Conservation (phyloP, 257 asterid species). For the Ajuga chamaepitys region DNA sequence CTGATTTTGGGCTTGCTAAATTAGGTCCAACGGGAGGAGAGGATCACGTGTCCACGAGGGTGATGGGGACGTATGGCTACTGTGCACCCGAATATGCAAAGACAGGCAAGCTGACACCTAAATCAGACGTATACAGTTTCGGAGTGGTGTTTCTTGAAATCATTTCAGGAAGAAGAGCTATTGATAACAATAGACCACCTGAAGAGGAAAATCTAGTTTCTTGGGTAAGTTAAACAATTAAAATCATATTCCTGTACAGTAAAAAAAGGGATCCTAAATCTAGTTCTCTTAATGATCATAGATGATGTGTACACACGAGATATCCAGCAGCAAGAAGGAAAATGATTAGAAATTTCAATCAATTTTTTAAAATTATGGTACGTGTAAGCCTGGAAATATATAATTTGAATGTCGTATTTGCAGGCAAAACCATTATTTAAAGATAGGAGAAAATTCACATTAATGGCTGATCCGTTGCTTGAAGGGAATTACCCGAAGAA, state of each 20-base stretch:
- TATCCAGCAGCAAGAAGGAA: too few species aligned
- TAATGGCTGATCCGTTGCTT: conserved; percentile 51
- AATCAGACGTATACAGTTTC: conserved; percentile 44
- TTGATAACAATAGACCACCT: conserved; percentile 36
- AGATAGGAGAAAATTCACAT: conserved; percentile 34
- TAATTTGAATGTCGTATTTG: background rate
- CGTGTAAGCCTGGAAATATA: background rate
- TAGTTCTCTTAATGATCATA: too few species aligned
- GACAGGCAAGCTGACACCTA: conserved; percentile 40
- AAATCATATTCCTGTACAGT: too few species aligned
- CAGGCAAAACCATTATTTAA: conserved; percentile 49
- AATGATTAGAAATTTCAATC: too few species aligned
- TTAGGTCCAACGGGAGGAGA: conserved; percentile 39
- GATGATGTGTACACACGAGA: too few species aligned
- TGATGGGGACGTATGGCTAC: conserved; percentile 51
- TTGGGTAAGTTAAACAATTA: conserved; percentile 25
- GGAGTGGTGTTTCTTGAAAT: conserved; percentile 51
- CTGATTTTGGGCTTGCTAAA: conserved; percentile 47
- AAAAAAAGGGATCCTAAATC: too few species aligned
- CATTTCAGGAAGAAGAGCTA: conserved; percentile 42
- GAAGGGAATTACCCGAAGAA: conserved; percentile 46
- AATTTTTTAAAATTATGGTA: background rate
- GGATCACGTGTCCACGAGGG: conserved; percentile 47
- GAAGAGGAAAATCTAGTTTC: conserved; percentile 46
- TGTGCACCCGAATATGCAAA: conserved; percentile 52